Evolutionary conservation across 148 eudicot species (phyloP).

Genomic region (Beta vulgaris): DNA sequence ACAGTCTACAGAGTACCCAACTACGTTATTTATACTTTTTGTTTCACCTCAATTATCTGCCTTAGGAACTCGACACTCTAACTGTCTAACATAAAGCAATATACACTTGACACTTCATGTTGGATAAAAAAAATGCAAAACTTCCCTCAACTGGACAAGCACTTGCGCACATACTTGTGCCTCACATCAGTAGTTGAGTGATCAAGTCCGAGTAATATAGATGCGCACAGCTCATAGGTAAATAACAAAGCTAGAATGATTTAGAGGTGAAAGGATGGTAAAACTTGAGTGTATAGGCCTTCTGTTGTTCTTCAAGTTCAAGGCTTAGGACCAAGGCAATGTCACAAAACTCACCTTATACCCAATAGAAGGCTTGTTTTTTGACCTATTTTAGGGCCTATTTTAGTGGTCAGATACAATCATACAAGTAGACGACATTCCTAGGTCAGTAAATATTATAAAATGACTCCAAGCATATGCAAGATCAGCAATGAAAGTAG

Average conservation of each 20-base stretch:
- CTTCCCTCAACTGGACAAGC: background rate
- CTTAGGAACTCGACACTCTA: too few relatives aligned
- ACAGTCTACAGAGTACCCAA: too few relatives aligned
- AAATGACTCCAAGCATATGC: constrained; percentile 12
- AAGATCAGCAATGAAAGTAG: constrained; percentile 13
- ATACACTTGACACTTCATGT: background rate
- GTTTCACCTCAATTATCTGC: background rate
- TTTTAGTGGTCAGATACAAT: constrained; percentile 4
- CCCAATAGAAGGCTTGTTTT: background rate
- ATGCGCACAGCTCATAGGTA: background rate
- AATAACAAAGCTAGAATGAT: background rate
- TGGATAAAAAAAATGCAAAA: background rate
- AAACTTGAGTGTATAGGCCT: background rate
- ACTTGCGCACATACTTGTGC: background rate
- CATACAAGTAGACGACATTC: constrained; percentile 10
- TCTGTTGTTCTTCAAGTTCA: background rate
- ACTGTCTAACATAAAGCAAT: too few relatives aligned
- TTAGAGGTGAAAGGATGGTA: background rate
- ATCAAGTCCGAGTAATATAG: background rate
- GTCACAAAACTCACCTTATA: background rate
- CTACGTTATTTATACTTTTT: background rate
- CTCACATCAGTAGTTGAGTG: background rate
- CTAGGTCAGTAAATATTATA: constrained; percentile 5
- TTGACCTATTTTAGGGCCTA: background rate
- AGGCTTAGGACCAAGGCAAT: constrained; percentile 4